Conservation (phyloP, 2,329 filamentous ascomycete species). For the Cylindrodendrum hubeiense region DNA sequence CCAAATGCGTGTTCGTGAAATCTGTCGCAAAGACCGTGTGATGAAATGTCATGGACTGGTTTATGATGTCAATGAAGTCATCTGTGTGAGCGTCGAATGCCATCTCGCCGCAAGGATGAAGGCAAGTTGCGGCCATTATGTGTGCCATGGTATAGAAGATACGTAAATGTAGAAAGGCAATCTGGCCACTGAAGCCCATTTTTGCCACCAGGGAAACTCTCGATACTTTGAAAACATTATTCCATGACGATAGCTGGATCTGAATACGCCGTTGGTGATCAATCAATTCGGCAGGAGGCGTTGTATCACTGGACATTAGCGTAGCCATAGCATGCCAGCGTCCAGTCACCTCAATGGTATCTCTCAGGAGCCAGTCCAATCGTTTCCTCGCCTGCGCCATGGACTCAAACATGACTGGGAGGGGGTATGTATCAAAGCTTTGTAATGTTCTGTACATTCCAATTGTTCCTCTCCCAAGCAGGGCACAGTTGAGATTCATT, state of each 20-base stretch:
- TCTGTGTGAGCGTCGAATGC: constrained; percentile 52
- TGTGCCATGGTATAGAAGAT: constrained; percentile 52
- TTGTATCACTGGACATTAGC: not conserved
- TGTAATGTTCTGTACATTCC: not conserved
- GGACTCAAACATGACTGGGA: constrained; percentile 11
- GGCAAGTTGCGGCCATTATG: constrained; percentile 56
- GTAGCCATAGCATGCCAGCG: not conserved
- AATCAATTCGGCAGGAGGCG: not conserved
- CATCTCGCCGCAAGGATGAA: constrained; percentile 47
- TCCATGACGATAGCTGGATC: constrained; percentile 3
- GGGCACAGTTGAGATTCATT: not conserved
- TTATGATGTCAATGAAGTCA: constrained; percentile 50
- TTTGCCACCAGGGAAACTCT: not conserved
- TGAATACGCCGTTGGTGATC: not conserved
- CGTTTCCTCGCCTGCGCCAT: constrained; percentile 6
- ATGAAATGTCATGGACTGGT: constrained; percentile 22
- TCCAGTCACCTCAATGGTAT: not conserved
- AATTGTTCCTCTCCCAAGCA: not conserved
- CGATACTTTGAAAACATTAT: not conserved
- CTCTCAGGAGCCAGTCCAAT: constrained; percentile 2
- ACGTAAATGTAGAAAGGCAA: not conserved
- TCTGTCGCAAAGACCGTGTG: constrained; percentile 20
- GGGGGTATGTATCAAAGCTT: not conserved
- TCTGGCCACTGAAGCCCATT: constrained; percentile 4
- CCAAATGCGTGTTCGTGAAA: constrained; percentile 13